Evolutionary conservation across 2,329 filamentous ascomycete genomes (phyloP).

Genomic region (Aspergillus caelatus): DNA sequence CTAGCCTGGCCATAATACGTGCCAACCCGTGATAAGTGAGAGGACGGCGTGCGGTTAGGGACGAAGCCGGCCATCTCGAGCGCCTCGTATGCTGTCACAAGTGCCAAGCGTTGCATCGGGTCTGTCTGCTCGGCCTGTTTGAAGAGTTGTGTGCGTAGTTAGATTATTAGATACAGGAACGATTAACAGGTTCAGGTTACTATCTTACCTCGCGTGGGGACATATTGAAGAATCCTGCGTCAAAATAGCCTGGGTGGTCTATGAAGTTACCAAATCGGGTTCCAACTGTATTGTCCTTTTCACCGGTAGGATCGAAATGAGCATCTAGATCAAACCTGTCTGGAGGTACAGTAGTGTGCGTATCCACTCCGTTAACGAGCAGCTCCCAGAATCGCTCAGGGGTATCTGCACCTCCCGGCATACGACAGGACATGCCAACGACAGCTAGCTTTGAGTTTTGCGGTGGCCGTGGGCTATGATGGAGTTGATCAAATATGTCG

Average conservation of each 20-base stretch:
- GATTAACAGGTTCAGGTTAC: neutral
- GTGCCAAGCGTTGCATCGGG: constrained; percentile 74
- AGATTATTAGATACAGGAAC: neutral
- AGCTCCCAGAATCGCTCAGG: constrained; percentile 41
- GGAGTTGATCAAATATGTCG: neutral
- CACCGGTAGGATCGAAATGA: constrained; percentile 39
- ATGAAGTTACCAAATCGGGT: constrained; percentile 43
- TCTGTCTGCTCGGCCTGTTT: constrained; percentile 73
- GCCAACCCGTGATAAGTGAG: constrained; percentile 63
- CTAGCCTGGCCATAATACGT: constrained; percentile 74
- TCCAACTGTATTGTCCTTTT: constrained; percentile 34
- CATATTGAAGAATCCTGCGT: constrained; percentile 47
- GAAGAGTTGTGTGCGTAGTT: neutral
- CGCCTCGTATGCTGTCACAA: constrained; percentile 79
- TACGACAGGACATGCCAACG: constrained; percentile 27
- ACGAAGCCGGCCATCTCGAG: constrained; percentile 78
- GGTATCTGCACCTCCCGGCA: constrained; percentile 24
- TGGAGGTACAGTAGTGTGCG: constrained; percentile 30
- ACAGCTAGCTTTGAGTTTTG: constrained; percentile 28
- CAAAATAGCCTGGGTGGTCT: constrained; percentile 41
- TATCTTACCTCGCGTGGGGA: constrained; percentile 61
- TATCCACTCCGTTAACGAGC: constrained; percentile 35
- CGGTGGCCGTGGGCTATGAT: constrained; percentile 7
- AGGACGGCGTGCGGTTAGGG: constrained; percentile 68
- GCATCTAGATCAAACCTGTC: constrained; percentile 39